A percentile compares a stretch with the other conserved stretches of the same genome.
Evolutionary conservation across 2,329 filamentous ascomycete genomes (phyloP).

Genomic region (Talaromyces rugulosus): DNA sequence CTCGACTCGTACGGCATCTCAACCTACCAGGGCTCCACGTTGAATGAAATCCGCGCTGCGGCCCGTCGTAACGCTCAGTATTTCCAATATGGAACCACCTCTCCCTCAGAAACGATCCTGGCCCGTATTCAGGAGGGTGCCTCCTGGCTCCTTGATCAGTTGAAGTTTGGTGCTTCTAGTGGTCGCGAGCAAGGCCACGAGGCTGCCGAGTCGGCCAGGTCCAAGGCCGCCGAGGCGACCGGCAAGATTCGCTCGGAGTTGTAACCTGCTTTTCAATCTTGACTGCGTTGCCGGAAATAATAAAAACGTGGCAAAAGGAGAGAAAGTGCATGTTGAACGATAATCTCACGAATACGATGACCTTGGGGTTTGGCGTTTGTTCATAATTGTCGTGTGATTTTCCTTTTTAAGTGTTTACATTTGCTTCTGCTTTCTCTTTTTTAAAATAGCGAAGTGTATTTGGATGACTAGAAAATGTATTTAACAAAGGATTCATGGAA

Average conservation of each 20-base stretch:
- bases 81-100: conserved; percentile 70
- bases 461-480: background rate
- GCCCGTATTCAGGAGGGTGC: conserved; percentile 54
- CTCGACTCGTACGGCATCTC: conserved; percentile 73
- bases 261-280: conserved; percentile 14
- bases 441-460: background rate
- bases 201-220: conserved; percentile 39
- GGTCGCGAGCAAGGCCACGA: conserved; percentile 47
- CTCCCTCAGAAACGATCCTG: conserved; percentile 61
- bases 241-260: conserved; percentile 28
- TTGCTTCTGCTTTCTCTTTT: conserved; percentile 8
- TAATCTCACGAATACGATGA: background rate
- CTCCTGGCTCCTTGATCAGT: conserved; percentile 47
- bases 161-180: conserved; percentile 46
- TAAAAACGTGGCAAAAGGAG: background rate
- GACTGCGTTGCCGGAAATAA: background rate
- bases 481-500: background rate
- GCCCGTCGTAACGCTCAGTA: conserved; percentile 71
- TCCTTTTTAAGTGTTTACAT: background rate
- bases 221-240: conserved; percentile 49
- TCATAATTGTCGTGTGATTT: background rate
- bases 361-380: background rate
- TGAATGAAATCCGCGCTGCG: conserved; percentile 66
- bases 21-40: conserved; percentile 62
- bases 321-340: background rate